Base-by-base conservation (phyloP, 2,329 filamentous ascomycete species). In the Fusarium lyarnte region DNA sequence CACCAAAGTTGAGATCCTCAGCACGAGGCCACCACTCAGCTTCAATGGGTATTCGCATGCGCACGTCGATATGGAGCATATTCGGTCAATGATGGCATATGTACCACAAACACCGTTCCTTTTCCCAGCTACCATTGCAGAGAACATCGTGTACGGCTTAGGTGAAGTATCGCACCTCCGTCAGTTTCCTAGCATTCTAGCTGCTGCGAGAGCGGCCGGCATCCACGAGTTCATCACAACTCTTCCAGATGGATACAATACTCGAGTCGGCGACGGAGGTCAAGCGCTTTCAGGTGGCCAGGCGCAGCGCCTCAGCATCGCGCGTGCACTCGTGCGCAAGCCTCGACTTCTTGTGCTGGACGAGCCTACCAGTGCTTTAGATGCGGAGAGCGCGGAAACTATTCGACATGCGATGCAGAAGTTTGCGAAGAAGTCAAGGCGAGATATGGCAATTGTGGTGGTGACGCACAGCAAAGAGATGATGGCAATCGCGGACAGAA, bases 71-170 rank as follows among this genome's bases (percentile, higher is more conserved):
- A 89, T 91, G 0, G 78, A 84, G 0, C 84, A 86, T 3, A 83
- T 95, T 6, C 89, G 91, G 38, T 84, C 85, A 5, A 85, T 85
- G 62, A 89, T 94, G 67, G 88, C 90, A 7, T 89, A 93, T 71
- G 92, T 95, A 5, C 86, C 91, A 0, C 93, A 95, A 79, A 83
- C 85, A 5, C 91, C 94, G 0, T 89, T 91, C 45, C 85, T 98
- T 5, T 97, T 98, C 79, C 93, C 94, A 0, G 87, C 88, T 25
- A 91, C 91, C 0, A 89, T 98, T 41, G 87, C 89, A 1, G 90
- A 92, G 12, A 98, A 98, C 77, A 97, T 98, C 62, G 84, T 85
- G 6, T 98, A 98, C 78, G 94, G 94, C 0, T 83, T 97, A 1
- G 83, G 87, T 0, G 82, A 86, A 5, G 79, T 82, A 7, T 91